These are phyloP conservation scores for Tricholoma terreum DNA, from an alignment of 768 basidiomycete genomes.

Conservation along the genomic window DNA sequence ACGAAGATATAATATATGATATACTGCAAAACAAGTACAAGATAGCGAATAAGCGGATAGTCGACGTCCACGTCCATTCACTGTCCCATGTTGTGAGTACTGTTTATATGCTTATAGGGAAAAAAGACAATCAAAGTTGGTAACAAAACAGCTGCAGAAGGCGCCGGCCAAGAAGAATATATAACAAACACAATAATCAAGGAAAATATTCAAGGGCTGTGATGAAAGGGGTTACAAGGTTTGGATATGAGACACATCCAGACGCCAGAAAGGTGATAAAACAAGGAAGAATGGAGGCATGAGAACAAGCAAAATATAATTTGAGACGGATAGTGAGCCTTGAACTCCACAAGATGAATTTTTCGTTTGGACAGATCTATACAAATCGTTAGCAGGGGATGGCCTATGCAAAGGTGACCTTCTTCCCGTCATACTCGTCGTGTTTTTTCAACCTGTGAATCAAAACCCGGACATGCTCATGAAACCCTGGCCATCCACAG, in stretches of 20 bases:
- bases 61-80: slow-evolving; percentile 51
- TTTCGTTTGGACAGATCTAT: not conserved
- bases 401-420: not conserved
- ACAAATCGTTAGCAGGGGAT: not conserved
- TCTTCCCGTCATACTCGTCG: not conserved
- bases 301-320: slow-evolving; percentile 19
- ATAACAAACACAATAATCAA: slow-evolving; percentile 4
- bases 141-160: slow-evolving; percentile 3
- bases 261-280: not conserved
- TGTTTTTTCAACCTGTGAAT: not conserved
- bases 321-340: slow-evolving; percentile 1
- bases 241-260: not conserved
- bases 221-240: not conserved
- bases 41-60: slow-evolving; percentile 43
- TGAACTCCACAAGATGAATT: not conserved
- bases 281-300: slow-evolving; percentile 8
- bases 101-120: not conserved
- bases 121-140: not conserved
- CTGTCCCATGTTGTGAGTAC: slow-evolving; percentile 40
- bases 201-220: slow-evolving; percentile 4
- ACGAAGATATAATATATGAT: slow-evolving; percentile 12
- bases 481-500: slow-evolving; percentile 39
- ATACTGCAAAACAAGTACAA: slow-evolving; percentile 44
- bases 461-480: slow-evolving; percentile 28
- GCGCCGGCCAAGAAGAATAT: not conserved